Evolutionary conservation across 2,329 filamentous ascomycete species (phyloP).

Genomic region (Macrophomina pseudophaseolina): DNA sequence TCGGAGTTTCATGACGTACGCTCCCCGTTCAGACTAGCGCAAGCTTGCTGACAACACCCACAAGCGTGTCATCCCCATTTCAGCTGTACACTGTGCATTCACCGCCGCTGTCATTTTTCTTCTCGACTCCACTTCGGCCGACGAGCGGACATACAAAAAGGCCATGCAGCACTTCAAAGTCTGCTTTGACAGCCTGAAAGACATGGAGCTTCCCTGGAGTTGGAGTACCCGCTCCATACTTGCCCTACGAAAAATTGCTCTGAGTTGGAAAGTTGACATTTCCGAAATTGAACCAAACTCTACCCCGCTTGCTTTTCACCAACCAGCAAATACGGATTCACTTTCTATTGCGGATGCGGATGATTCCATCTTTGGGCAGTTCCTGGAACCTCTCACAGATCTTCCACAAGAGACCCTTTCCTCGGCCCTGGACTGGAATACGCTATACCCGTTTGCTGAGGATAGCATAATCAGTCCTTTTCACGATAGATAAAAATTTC

Average conservation of each 20-base stretch:
- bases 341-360: background rate
- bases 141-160: background rate
- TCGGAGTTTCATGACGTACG: no score
- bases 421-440: background rate
- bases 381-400: background rate
- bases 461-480: no score
- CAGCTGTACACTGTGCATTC: conserved; percentile 8
- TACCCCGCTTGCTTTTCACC: no score
- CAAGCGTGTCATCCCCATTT: background rate
- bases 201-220: background rate
- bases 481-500: no score
- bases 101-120: conserved; percentile 8
- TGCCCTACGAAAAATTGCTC: background rate
- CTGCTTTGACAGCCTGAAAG: background rate
- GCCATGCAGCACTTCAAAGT: background rate
- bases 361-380: background rate
- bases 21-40: no score
- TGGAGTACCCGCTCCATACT: background rate
- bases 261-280: conserved; percentile 10
- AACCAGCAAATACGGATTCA: no score
- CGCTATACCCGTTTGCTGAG: background rate
- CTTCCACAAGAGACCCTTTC: background rate
- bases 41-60: background rate
- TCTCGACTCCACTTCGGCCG: background rate
- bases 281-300: no score